Base-by-base conservation (phyloP, 352 stramenopile species). In the Pythium sp. region DNA sequence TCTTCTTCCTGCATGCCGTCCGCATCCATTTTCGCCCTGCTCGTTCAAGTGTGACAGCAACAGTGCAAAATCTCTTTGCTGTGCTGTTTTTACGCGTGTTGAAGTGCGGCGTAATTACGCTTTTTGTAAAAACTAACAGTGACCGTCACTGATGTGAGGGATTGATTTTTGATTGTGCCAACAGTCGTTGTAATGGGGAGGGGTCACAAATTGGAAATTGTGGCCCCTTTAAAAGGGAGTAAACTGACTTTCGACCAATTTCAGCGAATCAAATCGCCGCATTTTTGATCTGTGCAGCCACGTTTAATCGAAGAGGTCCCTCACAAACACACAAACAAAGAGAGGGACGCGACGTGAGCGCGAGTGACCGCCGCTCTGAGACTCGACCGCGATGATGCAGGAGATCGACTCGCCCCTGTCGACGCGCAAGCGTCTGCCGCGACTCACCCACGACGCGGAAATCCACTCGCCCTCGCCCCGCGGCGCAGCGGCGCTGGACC, bases 341-440 rank as follows among this genome's bases (percentile, higher is more conserved):
- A 55, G 30, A 32, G 49, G 11, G 26, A 62, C 56, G n/a, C 56
- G 30, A 54, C 7, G 46, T 3, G 20, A 28, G 47, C 8, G 47
- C 20, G 5, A 38, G 6, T n/a, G 28, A 36, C 14, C 53, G 53
- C 36, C 22, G 26, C 6, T 12, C 55, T 60, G n/a, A 15, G 26
- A 59, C 62, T 32, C 47, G 22, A 61, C 14, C n/a, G 41, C 54
- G 53, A 75, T 75, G 68, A 68, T 78, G 72, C 65, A 73, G 58
- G 69, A 74, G 46, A 26, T 62, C 58, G 72, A 78, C 30, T 64
- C 67, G 30, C 64, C 46, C 14, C 38, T 65, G 3, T 61, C 53
- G 12, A 28, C 70, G 26, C 72, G 65, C 58, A 78, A 75, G 65
- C 69, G 72, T 22, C 62, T 78, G 24, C 72, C 72, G 20, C 65